Conservation (phyloP, 805 yeast genomes). For the Komagataella pseudopastoris region DNA sequence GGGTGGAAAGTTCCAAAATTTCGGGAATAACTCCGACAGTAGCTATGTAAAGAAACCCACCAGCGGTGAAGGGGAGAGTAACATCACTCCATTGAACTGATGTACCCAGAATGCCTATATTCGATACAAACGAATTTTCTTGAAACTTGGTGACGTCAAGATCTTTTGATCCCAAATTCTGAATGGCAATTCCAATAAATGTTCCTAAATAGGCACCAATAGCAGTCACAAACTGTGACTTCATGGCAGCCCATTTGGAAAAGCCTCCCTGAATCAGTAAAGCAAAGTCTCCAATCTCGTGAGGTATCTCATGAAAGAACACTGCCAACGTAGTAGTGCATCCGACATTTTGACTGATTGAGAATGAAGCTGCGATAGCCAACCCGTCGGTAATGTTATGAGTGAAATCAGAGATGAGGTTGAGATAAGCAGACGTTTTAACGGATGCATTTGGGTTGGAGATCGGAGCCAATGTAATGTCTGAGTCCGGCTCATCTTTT, state of each 20-base stretch:
- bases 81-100: conserved; percentile 34
- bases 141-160: conserved; percentile 6
- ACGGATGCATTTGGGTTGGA: conserved; percentile 21
- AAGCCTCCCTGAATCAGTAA: conserved; percentile 57
- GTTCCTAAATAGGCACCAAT: conserved; percentile 57
- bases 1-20: conserved; percentile 29
- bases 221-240: conserved; percentile 54
- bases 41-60: conserved; percentile 63
- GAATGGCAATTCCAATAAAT: conserved; percentile 45
- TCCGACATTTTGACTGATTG: conserved; percentile 44
- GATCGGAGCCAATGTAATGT: conserved; percentile 13
- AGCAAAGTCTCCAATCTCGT: conserved; percentile 73
- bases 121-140: not conserved
- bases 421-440: conserved; percentile 46
- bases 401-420: conserved; percentile 54
- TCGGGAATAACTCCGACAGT: conserved; percentile 70
- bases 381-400: conserved; percentile 73
- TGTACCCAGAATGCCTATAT: conserved; percentile 34
- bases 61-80: conserved; percentile 62
- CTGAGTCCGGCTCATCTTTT: conserved; percentile 5
- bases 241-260: conserved; percentile 50
- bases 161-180: conserved; percentile 18
- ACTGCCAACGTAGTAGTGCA: conserved; percentile 60
- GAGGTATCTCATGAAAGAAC: conserved; percentile 69
- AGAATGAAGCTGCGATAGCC: conserved; percentile 61